Conservation (phyloP, 495 filamentous ascomycete species). For the Cudoniella acicularis region DNA sequence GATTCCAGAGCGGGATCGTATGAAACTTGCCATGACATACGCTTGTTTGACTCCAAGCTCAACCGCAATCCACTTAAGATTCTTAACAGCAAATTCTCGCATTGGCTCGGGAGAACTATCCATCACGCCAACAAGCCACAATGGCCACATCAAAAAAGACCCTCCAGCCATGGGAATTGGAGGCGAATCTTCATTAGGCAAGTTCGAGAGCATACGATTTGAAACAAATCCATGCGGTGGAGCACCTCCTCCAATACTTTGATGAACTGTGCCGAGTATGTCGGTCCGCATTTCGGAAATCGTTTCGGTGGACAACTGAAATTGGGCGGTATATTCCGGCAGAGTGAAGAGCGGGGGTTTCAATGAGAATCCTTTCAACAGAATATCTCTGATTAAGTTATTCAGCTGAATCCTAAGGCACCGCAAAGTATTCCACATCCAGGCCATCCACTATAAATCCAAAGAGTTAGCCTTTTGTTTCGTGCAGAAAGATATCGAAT, state of each 20-base stretch:
- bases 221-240: neutral
- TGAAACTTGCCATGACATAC: slow-evolving; percentile 5
- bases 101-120: slow-evolving; percentile 32
- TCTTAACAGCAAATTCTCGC: slow-evolving; percentile 39
- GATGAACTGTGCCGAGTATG: slow-evolving; percentile 44
- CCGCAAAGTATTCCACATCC: slow-evolving; percentile 63
- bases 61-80: slow-evolving; percentile 38
- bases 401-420: slow-evolving; percentile 54
- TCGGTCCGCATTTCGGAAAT: slow-evolving; percentile 36
- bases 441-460: slow-evolving; percentile 42
- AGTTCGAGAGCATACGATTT: neutral
- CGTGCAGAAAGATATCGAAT: neutral
- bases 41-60: slow-evolving; percentile 33
- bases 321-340: slow-evolving; percentile 16
- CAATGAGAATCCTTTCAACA: slow-evolving; percentile 27
- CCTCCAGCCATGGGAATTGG: slow-evolving; percentile 28
- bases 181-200: neutral
- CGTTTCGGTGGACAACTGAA: slow-evolving; percentile 19
- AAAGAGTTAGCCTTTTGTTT: neutral
- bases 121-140: slow-evolving; percentile 39
- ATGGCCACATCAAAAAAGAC: slow-evolving; percentile 44
- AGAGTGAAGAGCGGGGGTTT: slow-evolving; percentile 16
- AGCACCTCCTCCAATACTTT: slow-evolving; percentile 31
- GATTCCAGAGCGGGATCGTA: too few species aligned
- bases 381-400: slow-evolving; percentile 42